Conservation (phyloP, 177 flowering plant species). For the Telopea speciosissima region DNA sequence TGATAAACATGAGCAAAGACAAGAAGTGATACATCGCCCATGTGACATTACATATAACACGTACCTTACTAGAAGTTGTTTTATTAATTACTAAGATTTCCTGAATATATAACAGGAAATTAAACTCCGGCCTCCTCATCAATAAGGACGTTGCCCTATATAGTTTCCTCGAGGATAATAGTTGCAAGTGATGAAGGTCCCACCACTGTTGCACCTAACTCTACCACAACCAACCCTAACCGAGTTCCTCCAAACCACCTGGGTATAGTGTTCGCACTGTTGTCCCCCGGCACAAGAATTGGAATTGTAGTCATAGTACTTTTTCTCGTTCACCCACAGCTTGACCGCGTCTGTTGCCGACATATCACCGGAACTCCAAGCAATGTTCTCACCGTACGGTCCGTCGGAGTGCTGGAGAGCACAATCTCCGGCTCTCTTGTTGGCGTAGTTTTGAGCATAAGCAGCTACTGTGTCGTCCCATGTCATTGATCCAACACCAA, state of each 20-base stretch:
- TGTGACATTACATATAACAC: too few relatives aligned
- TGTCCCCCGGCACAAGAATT: conserved; percentile 18
- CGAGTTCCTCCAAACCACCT: neutral
- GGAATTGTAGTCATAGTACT: conserved; percentile 17
- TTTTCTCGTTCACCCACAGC: conserved; percentile 25
- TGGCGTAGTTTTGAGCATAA: neutral
- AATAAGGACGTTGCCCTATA: too few relatives aligned
- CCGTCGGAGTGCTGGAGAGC: neutral
- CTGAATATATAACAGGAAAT: too few relatives aligned
- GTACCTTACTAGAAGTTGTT: too few relatives aligned
- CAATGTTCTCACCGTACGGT: neutral
- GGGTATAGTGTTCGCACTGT: neutral
- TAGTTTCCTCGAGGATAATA: neutral
- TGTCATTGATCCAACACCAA: neutral
- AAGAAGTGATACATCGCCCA: too few relatives aligned
- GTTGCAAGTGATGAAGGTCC: neutral
- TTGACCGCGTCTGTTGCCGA: conserved; percentile 22
- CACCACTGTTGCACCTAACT: neutral
- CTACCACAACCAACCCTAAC: neutral
- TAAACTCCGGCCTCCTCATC: too few relatives aligned
- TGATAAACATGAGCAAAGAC: too few relatives aligned
- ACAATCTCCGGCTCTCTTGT: neutral
- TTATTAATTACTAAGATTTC: too few relatives aligned
- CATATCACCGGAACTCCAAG: neutral
- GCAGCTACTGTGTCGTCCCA: neutral